Conservation (phyloP, 2,329 filamentous ascomycete genomes). For the Calonectria hawksworthii region DNA sequence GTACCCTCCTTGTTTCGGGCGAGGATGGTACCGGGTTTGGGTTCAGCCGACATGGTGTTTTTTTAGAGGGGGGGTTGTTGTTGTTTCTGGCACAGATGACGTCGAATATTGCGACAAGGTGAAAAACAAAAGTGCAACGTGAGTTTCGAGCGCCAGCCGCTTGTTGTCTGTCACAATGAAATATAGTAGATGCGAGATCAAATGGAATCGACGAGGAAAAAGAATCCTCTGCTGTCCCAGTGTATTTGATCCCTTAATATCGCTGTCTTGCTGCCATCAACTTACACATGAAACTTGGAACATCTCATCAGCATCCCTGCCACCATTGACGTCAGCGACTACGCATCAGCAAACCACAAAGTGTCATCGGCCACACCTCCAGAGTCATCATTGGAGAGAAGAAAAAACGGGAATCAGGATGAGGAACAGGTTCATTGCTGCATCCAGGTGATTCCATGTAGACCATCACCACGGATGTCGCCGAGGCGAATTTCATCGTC, state of each 20-base stretch:
- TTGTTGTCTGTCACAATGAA: not conserved
- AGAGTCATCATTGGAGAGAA: not conserved
- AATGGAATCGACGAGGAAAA: not conserved
- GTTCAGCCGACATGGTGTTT: slow-evolving; percentile 29
- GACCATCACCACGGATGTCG: not conserved
- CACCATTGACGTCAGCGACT: slow-evolving; percentile 44
- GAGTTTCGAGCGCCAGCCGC: not conserved
- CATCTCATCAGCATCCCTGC: slow-evolving; percentile 37
- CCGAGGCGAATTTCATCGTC: not conserved
- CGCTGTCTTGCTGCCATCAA: slow-evolving; percentile 12
- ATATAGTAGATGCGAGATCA: not conserved
- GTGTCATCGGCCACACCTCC: slow-evolving; percentile 18
- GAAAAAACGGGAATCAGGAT: not conserved
- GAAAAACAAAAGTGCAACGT: not conserved
- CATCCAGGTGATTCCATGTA: not conserved
- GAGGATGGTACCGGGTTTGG: slow-evolving; percentile 47
- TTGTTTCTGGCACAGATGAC: slow-evolving; percentile 5
- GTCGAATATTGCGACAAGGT: not conserved
- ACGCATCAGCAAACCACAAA: slow-evolving; percentile 32
- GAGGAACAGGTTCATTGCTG: not conserved
- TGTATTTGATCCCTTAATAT: slow-evolving; percentile 14
- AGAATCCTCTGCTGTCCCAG: not conserved
- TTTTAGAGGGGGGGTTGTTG: too few species aligned
- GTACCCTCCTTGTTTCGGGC: slow-evolving; percentile 53
- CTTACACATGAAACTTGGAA: slow-evolving; percentile 41